Conservation (phyloP, 306 rosid species). For the Boehmeria nivea region DNA sequence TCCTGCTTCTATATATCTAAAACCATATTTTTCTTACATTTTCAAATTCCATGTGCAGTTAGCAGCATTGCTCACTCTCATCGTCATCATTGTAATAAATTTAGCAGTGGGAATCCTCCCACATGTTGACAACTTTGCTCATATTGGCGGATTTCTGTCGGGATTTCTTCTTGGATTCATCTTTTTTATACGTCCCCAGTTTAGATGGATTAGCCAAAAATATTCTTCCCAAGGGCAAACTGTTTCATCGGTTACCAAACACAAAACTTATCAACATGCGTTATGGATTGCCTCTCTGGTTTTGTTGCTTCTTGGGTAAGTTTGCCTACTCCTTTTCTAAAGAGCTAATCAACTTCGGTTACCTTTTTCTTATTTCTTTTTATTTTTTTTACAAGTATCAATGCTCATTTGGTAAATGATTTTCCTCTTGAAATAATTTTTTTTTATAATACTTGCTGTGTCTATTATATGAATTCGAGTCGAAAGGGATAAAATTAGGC, state of each 20-base stretch:
- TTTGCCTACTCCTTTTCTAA: constrained; percentile 6
- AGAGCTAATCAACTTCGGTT: background rate
- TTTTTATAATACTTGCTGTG: too few species aligned
- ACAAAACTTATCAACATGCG: constrained; percentile 62
- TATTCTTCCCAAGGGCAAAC: constrained; percentile 18
- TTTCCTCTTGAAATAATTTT: too few species aligned
- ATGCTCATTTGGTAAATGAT: too few species aligned
- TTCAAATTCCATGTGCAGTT: constrained; percentile 36
- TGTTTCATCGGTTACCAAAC: constrained; percentile 42
- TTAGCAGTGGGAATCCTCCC: constrained; percentile 84
- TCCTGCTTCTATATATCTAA: constrained; percentile 1
- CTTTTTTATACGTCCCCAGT: constrained; percentile 71
- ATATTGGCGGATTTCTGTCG: constrained; percentile 76
- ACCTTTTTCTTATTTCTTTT: background rate
- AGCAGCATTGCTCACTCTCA: constrained; percentile 60
- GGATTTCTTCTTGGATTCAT: constrained; percentile 87
- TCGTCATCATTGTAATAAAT: constrained; percentile 49
- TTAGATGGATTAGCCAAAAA: constrained; percentile 51
- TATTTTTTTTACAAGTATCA: too few species aligned
- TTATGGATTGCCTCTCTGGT: constrained; percentile 56
- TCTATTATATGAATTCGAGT: too few species aligned
- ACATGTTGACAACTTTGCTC: constrained; percentile 88
- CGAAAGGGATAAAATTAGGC: too few species aligned
- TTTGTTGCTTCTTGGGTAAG: constrained; percentile 49
- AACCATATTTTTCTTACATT: constrained; percentile 17